Conservation (phyloP, 2,329 filamentous ascomycete genomes). For the Ascochyta fabae region DNA sequence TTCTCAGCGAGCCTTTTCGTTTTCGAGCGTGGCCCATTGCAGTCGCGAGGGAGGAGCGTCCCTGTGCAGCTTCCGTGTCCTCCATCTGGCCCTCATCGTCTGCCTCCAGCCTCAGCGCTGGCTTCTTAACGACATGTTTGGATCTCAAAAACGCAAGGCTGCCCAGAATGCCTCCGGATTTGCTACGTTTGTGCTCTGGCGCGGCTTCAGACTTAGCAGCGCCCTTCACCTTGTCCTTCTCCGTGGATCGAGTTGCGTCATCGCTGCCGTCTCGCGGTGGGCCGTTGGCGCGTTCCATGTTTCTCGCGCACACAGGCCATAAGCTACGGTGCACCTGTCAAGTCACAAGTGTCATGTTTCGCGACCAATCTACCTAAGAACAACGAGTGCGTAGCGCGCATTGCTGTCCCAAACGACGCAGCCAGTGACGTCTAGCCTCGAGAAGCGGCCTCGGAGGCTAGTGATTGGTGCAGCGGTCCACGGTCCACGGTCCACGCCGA, state of each 20-base stretch:
- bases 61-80: conserved; percentile 38
- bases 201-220: conserved; percentile 7
- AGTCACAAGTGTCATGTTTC: conserved; percentile 27
- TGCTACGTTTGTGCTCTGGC: conserved; percentile 56
- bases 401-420: conserved; percentile 12
- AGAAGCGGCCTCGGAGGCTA: conserved; percentile 19
- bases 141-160: conserved; percentile 72
- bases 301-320: conserved; percentile 24
- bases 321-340: conserved; percentile 13
- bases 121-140: conserved; percentile 43
- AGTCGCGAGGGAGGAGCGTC: conserved; percentile 33
- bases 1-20: conserved; percentile 83
- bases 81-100: conserved; percentile 25
- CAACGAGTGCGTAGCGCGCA: conserved; percentile 10
- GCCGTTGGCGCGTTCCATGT: conserved; percentile 33
- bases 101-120: conserved; percentile 19
- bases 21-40: conserved; percentile 61
- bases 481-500: conserved; percentile 14
- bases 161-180: conserved; percentile 71
- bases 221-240: conserved; percentile 11
- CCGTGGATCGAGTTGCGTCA: conserved; percentile 10
- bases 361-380: conserved; percentile 17
- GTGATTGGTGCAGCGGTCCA: conserved; percentile 28
- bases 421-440: conserved; percentile 16
- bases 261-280: conserved; percentile 15